Evolutionary conservation across 2,329 filamentous ascomycete genomes (phyloP).

Genomic region (Ophiostoma ulmi): DNA sequence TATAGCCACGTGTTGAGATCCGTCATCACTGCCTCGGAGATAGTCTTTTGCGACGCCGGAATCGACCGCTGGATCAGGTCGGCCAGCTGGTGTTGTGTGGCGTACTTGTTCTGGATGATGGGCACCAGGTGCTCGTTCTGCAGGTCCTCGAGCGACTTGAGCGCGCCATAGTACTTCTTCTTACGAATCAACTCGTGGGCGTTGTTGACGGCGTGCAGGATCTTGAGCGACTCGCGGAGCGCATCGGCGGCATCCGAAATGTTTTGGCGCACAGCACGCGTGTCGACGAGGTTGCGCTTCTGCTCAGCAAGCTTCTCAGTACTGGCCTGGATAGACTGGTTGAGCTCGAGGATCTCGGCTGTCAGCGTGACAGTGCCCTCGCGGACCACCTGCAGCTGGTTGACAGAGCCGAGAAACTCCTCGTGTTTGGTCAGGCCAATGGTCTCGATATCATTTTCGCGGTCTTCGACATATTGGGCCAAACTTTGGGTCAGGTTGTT

Average conservation of each 20-base stretch:
- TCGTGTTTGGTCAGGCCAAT: slow-evolving; percentile 96
- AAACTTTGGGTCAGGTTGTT: slow-evolving; percentile 71
- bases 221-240: slow-evolving; percentile 84
- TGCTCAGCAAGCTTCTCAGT: slow-evolving; percentile 91
- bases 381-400: slow-evolving; percentile 84
- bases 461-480: slow-evolving; percentile 74
- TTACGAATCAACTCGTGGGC: slow-evolving; percentile 86
- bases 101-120: slow-evolving; percentile 71
- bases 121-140: slow-evolving; percentile 86
- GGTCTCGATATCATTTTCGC: slow-evolving; percentile 85
- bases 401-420: slow-evolving; percentile 90
- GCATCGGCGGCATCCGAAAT: slow-evolving; percentile 89
- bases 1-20: slow-evolving; percentile 97
- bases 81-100: slow-evolving; percentile 90
- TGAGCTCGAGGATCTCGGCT: slow-evolving; percentile 83
- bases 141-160: slow-evolving; percentile 89
- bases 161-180: slow-evolving; percentile 91
- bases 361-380: slow-evolving; percentile 87
- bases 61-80: slow-evolving; percentile 95
- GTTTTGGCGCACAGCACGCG: slow-evolving; percentile 85
- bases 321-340: slow-evolving; percentile 89
- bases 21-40: slow-evolving; percentile 93
- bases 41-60: slow-evolving; percentile 83
- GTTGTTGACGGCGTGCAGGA: slow-evolving; percentile 86
- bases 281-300: slow-evolving; percentile 91